phyloP scores from a whole-genome alignment of 352 stramenopile species.

The Phytophthora melonis region DNA sequence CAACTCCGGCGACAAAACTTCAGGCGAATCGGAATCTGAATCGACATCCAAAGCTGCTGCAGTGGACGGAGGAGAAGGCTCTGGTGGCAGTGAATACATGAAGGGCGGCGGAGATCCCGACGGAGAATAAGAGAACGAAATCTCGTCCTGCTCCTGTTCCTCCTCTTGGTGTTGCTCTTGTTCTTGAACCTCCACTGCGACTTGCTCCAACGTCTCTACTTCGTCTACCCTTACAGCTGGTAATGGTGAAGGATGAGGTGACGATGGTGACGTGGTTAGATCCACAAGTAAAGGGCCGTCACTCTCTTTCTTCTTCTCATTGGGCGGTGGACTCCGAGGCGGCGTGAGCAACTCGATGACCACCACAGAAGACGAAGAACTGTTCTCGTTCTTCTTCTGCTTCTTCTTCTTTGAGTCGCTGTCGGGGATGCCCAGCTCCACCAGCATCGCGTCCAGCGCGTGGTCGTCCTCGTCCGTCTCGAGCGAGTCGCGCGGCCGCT shows the following conservation, averaged over 20 bases:
- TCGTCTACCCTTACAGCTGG: not conserved
- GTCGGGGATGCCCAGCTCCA: constrained; percentile 42
- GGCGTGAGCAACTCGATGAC: constrained; percentile 62
- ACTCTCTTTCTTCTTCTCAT: constrained; percentile 23
- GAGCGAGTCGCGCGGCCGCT: constrained; percentile 28
- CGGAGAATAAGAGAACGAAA: constrained; percentile 34
- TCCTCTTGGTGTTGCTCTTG: constrained; percentile 1
- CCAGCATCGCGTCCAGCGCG: constrained; percentile 42
- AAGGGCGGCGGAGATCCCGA: constrained; percentile 28
- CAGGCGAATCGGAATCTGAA: not conserved
- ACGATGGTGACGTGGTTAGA: constrained; percentile 48
- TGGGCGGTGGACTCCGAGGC: constrained; percentile 25
- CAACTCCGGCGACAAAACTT: constrained; percentile 25
- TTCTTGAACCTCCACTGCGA: not conserved
- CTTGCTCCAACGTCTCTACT: not conserved
- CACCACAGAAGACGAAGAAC: constrained; percentile 7
- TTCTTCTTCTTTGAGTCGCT: constrained; percentile 26
- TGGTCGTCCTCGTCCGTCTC: constrained; percentile 37
- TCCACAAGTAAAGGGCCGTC: constrained; percentile 46
- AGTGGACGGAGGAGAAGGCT: not conserved
- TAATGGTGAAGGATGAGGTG: constrained; percentile 4
- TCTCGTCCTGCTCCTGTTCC: constrained; percentile 5
- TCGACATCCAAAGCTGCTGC: not conserved
- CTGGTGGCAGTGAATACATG: constrained; percentile 11
- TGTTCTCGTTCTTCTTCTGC: constrained; percentile 5